These are phyloP conservation scores for Chloranthus sessilifolius DNA, from an alignment of 164 flowering plant genomes.

Conservation along the genomic window DNA sequence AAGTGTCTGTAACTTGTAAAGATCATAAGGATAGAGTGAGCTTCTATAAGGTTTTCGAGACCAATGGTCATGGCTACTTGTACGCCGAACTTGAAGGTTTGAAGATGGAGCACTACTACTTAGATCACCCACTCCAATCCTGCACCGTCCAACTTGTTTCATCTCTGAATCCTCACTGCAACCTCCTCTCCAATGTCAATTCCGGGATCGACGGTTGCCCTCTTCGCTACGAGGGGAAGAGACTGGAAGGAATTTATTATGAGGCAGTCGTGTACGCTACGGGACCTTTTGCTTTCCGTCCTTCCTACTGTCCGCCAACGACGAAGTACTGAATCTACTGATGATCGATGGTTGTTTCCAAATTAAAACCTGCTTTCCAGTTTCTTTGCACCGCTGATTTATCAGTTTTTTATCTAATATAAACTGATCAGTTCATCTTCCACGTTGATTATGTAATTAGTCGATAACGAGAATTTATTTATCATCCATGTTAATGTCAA, in stretches of 20 bases:
- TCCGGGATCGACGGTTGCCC: constrained; percentile 57
- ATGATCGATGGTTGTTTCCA: too few species aligned
- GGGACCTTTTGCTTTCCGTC: constrained; percentile 84
- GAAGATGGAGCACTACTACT: constrained; percentile 34
- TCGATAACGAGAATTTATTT: too few species aligned
- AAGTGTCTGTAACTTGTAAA: constrained; percentile 67
- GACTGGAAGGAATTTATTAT: constrained; percentile 26
- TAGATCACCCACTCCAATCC: constrained; percentile 77
- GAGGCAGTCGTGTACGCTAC: constrained; percentile 67
- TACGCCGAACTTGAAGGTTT: constrained; percentile 55
- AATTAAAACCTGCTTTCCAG: too few species aligned
- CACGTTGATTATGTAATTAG: too few species aligned
- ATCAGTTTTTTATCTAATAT: too few species aligned
- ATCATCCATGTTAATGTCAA: too few species aligned
- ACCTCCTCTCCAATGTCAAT: constrained; percentile 47
- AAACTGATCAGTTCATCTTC: too few species aligned
- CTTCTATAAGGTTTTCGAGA: constrained; percentile 47
- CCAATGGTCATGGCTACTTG: constrained; percentile 60
- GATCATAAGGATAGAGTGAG: constrained; percentile 49
- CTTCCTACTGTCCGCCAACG: constrained; percentile 39
- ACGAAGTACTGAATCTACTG: constrained; percentile 21
- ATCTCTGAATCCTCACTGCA: constrained; percentile 62
- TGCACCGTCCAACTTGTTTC: constrained; percentile 64
- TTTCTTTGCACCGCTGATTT: too few species aligned
- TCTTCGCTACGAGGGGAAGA: constrained; percentile 59